Evolutionary conservation across 2,329 filamentous ascomycete genomes (phyloP), one percentile per base, ranked within the genome.

Genomic region (Pestalotiopsis sp.): DNA sequence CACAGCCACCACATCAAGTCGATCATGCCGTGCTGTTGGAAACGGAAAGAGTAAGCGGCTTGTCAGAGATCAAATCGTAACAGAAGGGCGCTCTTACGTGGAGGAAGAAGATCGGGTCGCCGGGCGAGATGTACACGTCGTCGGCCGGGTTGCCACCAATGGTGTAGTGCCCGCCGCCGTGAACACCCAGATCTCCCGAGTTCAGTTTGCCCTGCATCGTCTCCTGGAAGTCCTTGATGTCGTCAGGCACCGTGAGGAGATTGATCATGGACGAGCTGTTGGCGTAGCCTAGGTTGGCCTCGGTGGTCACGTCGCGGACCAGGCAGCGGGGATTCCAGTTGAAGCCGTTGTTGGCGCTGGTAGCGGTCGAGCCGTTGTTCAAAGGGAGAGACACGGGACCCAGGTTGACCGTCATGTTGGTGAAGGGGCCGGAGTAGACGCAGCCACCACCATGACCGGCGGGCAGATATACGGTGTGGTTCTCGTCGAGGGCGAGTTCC

Each of bases 81-180:
- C 20, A 23, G 17, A n/a, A 1, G 36, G 7, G 13, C 4, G 12
- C 11, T 41, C 31, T 36, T 40, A 63, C 77, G 59, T 78, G 68
- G 3, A 66, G 68, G 52, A 59, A 71, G 63, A 69, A 68, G 27
- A 71, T 52, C 5, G 59, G 36, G 4, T 65, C 57, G 1, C n/a
- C 23, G 1, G 66, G 68, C 0, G 66, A 68, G 12, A 49, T 65
- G 31, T 52, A 64, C 20, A 68, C 66, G 69, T 71, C 71, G 71
- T 72, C 75, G 41, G 74, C 78, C 11, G 79, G 80, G 17, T 76
- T 75, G 12, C 78, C 79, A 4, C 78, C 78, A 36, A 79, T 75
- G 14, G 76, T 78, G 68, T 80, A 80, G 66, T 80, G 79, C 0
- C 78, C 79, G 60, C 74, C 75, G 0, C 75, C 76, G 52, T 81